Evolutionary conservation across 108 stramenopile genomes (phyloP), one percentile per base, ranked within the genome.

Genomic region (Nitzschia sp.): DNA sequence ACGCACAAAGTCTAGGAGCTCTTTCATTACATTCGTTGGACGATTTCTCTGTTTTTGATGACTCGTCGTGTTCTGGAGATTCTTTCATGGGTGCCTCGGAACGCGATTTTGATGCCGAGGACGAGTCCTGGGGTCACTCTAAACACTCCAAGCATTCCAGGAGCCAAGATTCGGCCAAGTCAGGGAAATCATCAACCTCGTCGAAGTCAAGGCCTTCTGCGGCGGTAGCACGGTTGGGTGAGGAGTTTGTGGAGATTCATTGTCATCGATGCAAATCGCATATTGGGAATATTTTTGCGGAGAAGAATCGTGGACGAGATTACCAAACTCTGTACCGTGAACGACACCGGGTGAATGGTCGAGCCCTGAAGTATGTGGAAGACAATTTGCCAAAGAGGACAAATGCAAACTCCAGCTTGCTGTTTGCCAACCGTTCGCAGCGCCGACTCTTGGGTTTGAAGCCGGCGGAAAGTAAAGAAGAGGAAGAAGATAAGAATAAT

Each of bases 211-310:
- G 3, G 6, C 17, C 46, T 5, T 15, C 46, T 48, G 46, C 46
- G 6, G 46, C 46, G 46, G 46, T 17, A 48, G 17, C 46, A 48
- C 46, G 17, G 17, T 26, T 41, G 38, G 58, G 58, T 39, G 65
- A 66, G 17, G 25, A 58, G 39, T 65, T 44, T 10, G 19, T 63
- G 5, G 73, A 73, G 43, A 73, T 73, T 24, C 65, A 67, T 67
- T 73, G 73, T 34, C 65, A 73, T 73, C 65, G 73, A 19, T 73
- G 73, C 73, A 66, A 73, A 53, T 66, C 73, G 14, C 63, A 67
- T 0, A 41, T 73, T 46, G 73, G 73, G 29, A 57, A 73, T 26
- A 38, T 73, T 14, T 61, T 66, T 12, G 65, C 26, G 12, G 57
- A 67, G 42, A 41, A 43, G 37, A 73, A 59, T 44, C 40, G 53